A percentile compares a stretch with the other conserved stretches of the same genome.
phyloP scores from a whole-genome alignment of 495 filamentous ascomycete genomes.

The Penicillium argentinense region DNA sequence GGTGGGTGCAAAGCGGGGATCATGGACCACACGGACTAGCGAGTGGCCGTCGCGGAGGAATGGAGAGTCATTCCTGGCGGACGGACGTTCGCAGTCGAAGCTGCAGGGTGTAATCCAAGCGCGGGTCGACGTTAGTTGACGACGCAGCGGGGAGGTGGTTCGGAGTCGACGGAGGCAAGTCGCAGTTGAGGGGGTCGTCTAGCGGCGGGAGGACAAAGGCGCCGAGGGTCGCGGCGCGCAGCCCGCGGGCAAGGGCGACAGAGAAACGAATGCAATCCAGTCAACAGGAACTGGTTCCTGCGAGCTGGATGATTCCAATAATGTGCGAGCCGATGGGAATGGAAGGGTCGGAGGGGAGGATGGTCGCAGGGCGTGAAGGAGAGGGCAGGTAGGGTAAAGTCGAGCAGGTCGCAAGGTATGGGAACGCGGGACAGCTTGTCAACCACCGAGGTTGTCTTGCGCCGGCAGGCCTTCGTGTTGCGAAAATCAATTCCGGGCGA shows the following conservation, averaged over 20 bases:
- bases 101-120: slow-evolving; percentile 22
- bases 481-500: not conserved
- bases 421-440: slow-evolving; percentile 22
- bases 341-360: slow-evolving; percentile 14
- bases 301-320: slow-evolving; percentile 16
- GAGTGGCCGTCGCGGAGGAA: slow-evolving; percentile 44
- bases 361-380: slow-evolving; percentile 23
- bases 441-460: slow-evolving; percentile 8
- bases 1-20: slow-evolving; percentile 51
- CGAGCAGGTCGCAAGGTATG: slow-evolving; percentile 17
- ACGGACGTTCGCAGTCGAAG: slow-evolving; percentile 28
- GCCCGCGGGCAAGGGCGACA: slow-evolving; percentile 27
- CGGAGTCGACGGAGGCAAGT: slow-evolving; percentile 19
- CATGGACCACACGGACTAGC: slow-evolving; percentile 49
- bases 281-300: slow-evolving; percentile 23
- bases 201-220: slow-evolving; percentile 40
- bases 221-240: slow-evolving; percentile 40
- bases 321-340: slow-evolving; percentile 22
- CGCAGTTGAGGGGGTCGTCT: slow-evolving; percentile 40
- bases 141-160: slow-evolving; percentile 12
- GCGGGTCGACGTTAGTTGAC: slow-evolving; percentile 24
- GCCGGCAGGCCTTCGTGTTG: not conserved
- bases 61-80: slow-evolving; percentile 48
- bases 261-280: slow-evolving; percentile 18
- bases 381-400: slow-evolving; percentile 20